Conservation (phyloP, 441 rosid species). For the Populus hybrid region DNA sequence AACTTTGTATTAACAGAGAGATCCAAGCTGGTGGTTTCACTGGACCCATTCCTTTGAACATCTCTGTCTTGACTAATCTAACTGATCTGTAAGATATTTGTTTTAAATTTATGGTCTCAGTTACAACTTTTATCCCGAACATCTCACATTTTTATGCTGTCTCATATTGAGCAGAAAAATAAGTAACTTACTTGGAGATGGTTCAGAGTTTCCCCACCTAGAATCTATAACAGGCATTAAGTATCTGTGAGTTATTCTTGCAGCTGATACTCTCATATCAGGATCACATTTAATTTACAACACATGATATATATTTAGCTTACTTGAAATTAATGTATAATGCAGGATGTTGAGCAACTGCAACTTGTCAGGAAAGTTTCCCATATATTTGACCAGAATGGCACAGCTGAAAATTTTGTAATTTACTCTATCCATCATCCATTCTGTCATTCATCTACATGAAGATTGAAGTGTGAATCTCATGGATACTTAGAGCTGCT, state of each 20-base stretch:
- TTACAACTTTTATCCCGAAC: not conserved
- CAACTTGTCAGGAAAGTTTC: constrained; percentile 36
- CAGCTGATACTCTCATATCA: not conserved
- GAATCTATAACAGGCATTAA: constrained; percentile 20
- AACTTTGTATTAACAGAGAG: too few relatives aligned
- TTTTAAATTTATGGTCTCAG: too few relatives aligned
- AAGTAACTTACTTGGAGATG: constrained; percentile 31
- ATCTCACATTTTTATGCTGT: not conserved
- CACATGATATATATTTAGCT: not conserved
- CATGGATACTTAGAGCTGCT: not conserved
- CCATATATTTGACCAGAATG: constrained; percentile 11
- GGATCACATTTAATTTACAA: not conserved
- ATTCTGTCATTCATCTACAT: not conserved
- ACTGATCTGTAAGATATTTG: too few relatives aligned
- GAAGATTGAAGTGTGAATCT: not conserved
- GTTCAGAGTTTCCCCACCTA: constrained; percentile 30
- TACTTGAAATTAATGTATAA: constrained; percentile 3
- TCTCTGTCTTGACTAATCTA: too few relatives aligned
- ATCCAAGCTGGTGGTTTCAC: too few relatives aligned
- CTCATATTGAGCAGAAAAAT: constrained; percentile 28
- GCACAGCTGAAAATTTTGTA: constrained; percentile 23
- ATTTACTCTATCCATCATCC: not conserved
- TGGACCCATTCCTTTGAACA: too few relatives aligned
- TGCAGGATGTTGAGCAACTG: constrained; percentile 43
- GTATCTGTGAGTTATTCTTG: constrained; percentile 25